These are phyloP conservation scores for Mycena capillaripes DNA, from an alignment of 768 basidiomycete genomes.

Conservation along the genomic window DNA sequence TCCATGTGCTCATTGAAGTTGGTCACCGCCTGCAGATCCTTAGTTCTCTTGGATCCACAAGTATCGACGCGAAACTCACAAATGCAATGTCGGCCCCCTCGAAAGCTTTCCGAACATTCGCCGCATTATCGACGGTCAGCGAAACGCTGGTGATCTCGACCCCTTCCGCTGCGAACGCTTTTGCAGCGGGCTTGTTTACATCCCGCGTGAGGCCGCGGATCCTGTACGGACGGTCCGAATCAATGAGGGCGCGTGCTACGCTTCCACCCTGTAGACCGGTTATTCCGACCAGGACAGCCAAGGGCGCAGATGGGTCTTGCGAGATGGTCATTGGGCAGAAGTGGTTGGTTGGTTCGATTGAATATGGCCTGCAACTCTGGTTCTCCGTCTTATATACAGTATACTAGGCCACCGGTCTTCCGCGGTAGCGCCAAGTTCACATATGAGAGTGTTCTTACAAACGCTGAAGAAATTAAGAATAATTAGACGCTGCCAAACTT, in stretches of 20 bases:
- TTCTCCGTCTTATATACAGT: neutral
- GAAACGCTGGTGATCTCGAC: conserved; percentile 24
- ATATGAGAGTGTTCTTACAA: neutral
- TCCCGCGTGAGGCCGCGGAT: conserved; percentile 28
- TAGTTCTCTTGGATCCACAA: neutral
- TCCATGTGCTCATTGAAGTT: conserved; percentile 31
- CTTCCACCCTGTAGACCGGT: conserved; percentile 28
- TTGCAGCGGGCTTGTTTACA: conserved; percentile 14
- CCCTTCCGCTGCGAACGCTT: conserved; percentile 24
- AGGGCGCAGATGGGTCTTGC: conserved; percentile 21
- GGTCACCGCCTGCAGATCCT: conserved; percentile 11
- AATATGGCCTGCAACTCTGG: neutral
- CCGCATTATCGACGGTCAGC: conserved; percentile 21
- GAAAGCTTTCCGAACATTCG: conserved; percentile 21
- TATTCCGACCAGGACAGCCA: conserved; percentile 28
- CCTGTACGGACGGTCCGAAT: conserved; percentile 27
- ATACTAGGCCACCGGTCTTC: no score
- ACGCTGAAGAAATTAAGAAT: no score
- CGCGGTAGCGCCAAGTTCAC: no score
- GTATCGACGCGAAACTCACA: neutral
- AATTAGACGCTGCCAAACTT: no score
- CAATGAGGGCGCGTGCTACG: conserved; percentile 24
- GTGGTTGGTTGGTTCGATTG: neutral
- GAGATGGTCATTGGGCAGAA: conserved; percentile 28
- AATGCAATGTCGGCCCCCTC: conserved; percentile 26